phyloP scores from a whole-genome alignment of 1,284 basidiomycete species.

The Chalciporus sp. region DNA sequence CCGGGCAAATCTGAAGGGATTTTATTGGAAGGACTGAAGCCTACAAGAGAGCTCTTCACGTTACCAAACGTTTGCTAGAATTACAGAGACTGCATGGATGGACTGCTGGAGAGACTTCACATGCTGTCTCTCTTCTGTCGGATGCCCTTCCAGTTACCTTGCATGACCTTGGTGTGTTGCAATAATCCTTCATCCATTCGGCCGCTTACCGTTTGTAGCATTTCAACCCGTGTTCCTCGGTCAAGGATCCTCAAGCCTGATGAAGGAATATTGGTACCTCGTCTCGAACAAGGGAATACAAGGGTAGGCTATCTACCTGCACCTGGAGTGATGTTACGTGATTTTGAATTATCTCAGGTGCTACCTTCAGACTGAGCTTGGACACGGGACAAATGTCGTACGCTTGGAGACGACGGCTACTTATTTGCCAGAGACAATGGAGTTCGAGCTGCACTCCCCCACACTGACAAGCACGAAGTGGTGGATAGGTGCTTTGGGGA shows the following conservation, averaged over 20 bases:
- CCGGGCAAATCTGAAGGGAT: conserved; percentile 12
- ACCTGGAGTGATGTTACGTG: background rate
- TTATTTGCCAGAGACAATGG: conserved; percentile 64
- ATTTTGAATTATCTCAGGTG: conserved; percentile 36
- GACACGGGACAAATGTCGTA: conserved; percentile 75
- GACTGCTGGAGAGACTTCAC: conserved; percentile 47
- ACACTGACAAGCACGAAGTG: conserved; percentile 80
- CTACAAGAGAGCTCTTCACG: conserved; percentile 30
- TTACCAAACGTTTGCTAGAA: conserved; percentile 60
- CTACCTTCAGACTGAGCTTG: conserved; percentile 76
- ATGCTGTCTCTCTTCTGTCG: conserved; percentile 50
- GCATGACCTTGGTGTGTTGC: conserved; percentile 57
- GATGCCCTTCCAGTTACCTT: conserved; percentile 54
- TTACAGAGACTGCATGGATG: conserved; percentile 55
- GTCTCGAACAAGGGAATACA: conserved; percentile 60
- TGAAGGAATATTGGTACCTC: conserved; percentile 51
- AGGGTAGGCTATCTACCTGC: conserved; percentile 39
- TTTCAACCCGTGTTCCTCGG: conserved; percentile 69
- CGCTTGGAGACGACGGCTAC: conserved; percentile 79
- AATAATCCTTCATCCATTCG: background rate
- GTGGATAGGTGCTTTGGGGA: conserved; percentile 79
- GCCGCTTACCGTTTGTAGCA: conserved; percentile 38
- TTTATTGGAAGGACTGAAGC: conserved; percentile 31
- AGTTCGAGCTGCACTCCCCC: conserved; percentile 80
- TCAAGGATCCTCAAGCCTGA: conserved; percentile 55